A percentile compares a stretch with the other conserved stretches of the same genome.
These are phyloP conservation scores for Podospora australis DNA, from an alignment of 495 filamentous ascomycete species.

Conservation along the genomic window DNA sequence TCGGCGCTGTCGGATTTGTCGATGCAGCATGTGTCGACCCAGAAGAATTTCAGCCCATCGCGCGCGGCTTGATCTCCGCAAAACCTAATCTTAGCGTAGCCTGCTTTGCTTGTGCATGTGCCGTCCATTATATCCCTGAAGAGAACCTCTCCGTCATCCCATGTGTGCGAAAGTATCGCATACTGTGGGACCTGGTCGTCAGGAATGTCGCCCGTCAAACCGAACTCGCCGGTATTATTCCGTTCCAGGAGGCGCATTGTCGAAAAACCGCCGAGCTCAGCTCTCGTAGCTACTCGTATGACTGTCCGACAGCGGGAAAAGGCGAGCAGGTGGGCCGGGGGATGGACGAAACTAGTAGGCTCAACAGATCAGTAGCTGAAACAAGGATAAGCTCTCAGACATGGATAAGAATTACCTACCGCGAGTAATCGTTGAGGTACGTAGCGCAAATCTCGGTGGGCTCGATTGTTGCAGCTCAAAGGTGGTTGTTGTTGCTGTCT, in stretches of 20 bases:
- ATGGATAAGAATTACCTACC: background rate
- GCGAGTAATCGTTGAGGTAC: background rate
- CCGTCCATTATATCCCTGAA: conserved; percentile 12
- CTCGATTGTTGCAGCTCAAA: background rate
- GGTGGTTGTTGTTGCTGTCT: background rate
- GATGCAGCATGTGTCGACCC: conserved; percentile 39
- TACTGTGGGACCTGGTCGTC: conserved; percentile 19
- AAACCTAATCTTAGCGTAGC: conserved; percentile 18
- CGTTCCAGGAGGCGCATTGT: conserved; percentile 4
- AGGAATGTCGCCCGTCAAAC: background rate
- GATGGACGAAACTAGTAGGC: background rate
- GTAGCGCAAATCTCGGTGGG: background rate
- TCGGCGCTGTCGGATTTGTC: conserved; percentile 34
- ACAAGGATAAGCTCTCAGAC: background rate
- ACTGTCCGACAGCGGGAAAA: background rate
- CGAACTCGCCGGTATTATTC: background rate
- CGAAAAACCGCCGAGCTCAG: background rate
- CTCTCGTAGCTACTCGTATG: background rate
- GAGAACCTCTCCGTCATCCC: conserved; percentile 26
- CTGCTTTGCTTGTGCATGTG: background rate
- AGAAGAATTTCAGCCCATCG: conserved; percentile 24
- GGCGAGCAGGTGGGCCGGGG: background rate
- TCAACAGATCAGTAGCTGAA: background rate
- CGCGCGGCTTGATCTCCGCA: conserved; percentile 21
- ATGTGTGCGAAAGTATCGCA: conserved; percentile 33